phyloP scores from a whole-genome alignment of 371 early-diverging fungal species.

The Mucor lusitanicus region DNA sequence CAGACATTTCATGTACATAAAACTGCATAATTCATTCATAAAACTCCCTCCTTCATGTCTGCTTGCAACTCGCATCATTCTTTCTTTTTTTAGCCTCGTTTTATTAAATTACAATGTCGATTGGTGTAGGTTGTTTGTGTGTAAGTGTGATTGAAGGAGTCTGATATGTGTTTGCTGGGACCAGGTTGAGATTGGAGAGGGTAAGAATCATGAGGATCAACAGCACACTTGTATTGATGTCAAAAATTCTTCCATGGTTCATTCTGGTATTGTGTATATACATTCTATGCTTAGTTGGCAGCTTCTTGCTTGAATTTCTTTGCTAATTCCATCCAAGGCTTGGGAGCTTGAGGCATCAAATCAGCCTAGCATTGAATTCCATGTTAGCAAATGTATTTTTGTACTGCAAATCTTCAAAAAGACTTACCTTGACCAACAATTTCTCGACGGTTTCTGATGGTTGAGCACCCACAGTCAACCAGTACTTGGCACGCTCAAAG shows the following conservation, averaged over 20 bases:
- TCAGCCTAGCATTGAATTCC: slow-evolving; percentile 49
- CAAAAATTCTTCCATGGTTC: not conserved
- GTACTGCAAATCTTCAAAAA: not conserved
- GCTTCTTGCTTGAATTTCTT: slow-evolving; percentile 32
- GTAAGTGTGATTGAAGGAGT: not conserved
- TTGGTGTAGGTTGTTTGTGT: not conserved
- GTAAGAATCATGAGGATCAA: not conserved
- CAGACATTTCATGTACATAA: not conserved
- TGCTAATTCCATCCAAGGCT: slow-evolving; percentile 59
- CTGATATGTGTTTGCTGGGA: not conserved
- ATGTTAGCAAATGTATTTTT: not conserved
- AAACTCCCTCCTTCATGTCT: too few species aligned
- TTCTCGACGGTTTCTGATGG: slow-evolving; percentile 87
- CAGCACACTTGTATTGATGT: not conserved
- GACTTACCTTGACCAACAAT: slow-evolving; percentile 84
- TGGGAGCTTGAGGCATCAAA: slow-evolving; percentile 59
- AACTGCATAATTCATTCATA: not conserved
- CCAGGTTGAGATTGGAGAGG: not conserved
- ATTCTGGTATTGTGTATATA: slow-evolving; percentile 7
- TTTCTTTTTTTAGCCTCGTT: not conserved
- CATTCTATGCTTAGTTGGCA: slow-evolving; percentile 3
- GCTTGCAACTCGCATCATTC: not conserved
- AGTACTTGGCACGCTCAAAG: slow-evolving; percentile 91
- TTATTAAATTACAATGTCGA: slow-evolving; percentile 1
- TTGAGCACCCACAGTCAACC: slow-evolving; percentile 96